Base-by-base conservation (phyloP, 1,284 basidiomycete species). In the Anthracocystis panici-leucophaei region DNA sequence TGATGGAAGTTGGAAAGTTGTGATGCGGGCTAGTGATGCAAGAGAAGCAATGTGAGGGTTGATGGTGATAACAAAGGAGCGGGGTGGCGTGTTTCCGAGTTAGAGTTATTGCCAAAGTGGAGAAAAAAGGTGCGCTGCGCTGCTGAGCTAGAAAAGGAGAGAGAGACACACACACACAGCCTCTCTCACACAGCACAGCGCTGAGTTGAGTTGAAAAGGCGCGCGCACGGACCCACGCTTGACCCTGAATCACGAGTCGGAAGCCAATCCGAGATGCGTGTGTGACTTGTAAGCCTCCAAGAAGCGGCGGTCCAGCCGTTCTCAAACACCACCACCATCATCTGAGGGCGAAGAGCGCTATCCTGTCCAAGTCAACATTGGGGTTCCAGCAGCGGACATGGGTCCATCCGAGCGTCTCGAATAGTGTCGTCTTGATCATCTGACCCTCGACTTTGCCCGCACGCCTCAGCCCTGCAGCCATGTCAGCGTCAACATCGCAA, bases 401-500 rank as follows among this genome's bases (percentile, higher is more conserved):
- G n/a, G 6, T 20, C 21, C 23, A 18, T 41, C 38, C 35, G 25
- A 29, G 25, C 3, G 27, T 9, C 35, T 38, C 46, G 46, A 18
- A 49, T 35, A 38, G 2, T 25, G 31, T 38, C 56, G 38, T 20
- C 38, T 40, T 50, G 46, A 57, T 48, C 46, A 31, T 45, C 20
- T 50, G 33, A 29, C 33, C 16, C 20, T 45, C 23, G 11, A 27
- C n/a, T 23, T 29, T 35, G 20, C 21, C 10, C 6, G 31, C 1
- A 27, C 21, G n/a, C 31, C 29, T 6, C 41, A 59, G 27, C 25
- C 27, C 38, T 14, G 25, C n/a, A 38, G 29, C 31, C 21, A 75
- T 75, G 68, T 71, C 71, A 9, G 57, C 67, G 5, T 58, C 61
- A 2, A 49, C 58, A 5, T 60, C 64, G 9, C 66, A 70, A 29